Evolutionary conservation across 345 rosid genomes (phyloP), one percentile per base, ranked within the genome.

Genomic region (Cardamine chenopodiifolia): DNA sequence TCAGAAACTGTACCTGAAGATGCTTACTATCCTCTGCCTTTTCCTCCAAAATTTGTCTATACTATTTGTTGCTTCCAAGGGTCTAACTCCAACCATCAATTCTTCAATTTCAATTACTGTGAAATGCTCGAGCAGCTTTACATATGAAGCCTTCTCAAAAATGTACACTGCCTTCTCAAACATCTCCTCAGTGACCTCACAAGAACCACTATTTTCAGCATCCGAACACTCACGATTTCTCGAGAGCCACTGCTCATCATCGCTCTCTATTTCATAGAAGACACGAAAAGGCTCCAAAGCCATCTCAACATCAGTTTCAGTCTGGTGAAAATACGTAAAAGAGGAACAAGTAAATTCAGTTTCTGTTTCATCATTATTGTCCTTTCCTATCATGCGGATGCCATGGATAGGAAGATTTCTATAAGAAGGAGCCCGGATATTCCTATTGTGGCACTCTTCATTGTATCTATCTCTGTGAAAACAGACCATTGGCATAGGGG

Each of bases 201-300:
- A 61, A 3, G 79, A 78, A 50, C 66, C 69, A 69, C 72, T 20
- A 49, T 61, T 74, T 54, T 75, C 82, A 78, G 75, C 64, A 78
- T 73, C 84, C 13, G 85, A 78, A 73, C 86, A 75, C 66, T 70
- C 82, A 32, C 10, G 40, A 59, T 79, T 78, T 79, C 80, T 80
- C 39, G 73, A 65, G 48, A 91, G 55, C 89, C 86, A 90, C 82
- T 71, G 78, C 69, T 94, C 98, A 71, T 94, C 98, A 60, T 91
- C 98, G 62, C 90, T 91, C 79, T 94, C 98, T 88, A 94, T 91
- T 83, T 91, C 98, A 82, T 94, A 94, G 45, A 91, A 70, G 71
- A 88, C 84, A 70, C 79, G 87, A 7, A 82, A 82, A 61, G 95
- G 90, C 78, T 90, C 66, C 85, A 94, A 76, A 74, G 97, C 98